Base-by-base conservation (phyloP, 441 rosid genomes). In the Pelargonium australe region DNA sequence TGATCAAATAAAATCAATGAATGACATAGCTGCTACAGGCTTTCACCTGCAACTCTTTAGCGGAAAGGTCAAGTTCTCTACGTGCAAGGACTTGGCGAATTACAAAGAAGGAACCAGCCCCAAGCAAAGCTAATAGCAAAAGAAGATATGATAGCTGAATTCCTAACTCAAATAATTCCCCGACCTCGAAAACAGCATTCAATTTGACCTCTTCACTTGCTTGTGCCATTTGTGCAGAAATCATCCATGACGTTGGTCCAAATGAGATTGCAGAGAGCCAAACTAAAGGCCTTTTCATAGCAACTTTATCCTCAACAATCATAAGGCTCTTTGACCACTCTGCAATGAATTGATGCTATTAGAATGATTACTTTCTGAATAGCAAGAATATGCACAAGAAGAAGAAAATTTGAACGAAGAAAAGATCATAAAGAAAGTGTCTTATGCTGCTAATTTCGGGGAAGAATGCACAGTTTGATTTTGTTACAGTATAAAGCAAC, bases 61-160 rank as follows among this genome's bases (percentile, higher is more conserved):
- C 96, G 34, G 99, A 91, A 76, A 91, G 99, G 80, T 91, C 99
- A 60, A 94, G 97, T 78, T 94, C 97, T 86, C 97, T 84, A 41
- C 99, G 92, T 7, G 88, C 92, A 79, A 91, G 91, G 73, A 91
- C 99, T 80, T 91, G 99, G 74, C 95, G 96, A 70, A 94, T 91
- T 65, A 94, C 97, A 76, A 82, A 91, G 81, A 89, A 89, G 71
- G 92, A 84, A 60, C 97, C 97, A 43, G 80, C 96, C 63, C 99
- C 99, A 63, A 94, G 94, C 68, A 91, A 85, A 60, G 85, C 95
- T 16, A 91, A 73, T 5, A 94, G 85, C 68, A 88, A 82, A 67
- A 91, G 85, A 66, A 89, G 84, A 85, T 94, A 91, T 61, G 95
- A 89, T 49, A 89, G 87, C 83, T 94, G 97, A 76, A 91, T 94